Evolutionary conservation across 345 rosid genomes (phyloP).

Genomic region (Cardamine occulta): DNA sequence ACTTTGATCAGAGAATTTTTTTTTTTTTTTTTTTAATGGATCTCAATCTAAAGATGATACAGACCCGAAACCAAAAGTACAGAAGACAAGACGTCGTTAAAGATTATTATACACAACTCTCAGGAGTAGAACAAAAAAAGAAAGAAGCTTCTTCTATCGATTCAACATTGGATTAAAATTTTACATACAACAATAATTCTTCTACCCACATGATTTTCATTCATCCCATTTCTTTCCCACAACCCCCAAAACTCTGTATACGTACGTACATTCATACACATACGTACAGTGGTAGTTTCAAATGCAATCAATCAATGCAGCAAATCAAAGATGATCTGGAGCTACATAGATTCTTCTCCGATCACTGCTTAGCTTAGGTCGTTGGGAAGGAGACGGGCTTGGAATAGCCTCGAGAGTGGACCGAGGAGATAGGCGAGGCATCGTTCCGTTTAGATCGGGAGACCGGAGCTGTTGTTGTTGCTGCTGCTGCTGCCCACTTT

Average conservation of each 20-base stretch:
- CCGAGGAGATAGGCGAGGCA: conserved; percentile 51
- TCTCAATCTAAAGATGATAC: conserved; percentile 13
- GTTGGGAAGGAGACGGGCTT: conserved; percentile 48
- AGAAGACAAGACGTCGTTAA: conserved; percentile 11
- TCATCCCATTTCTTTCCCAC: neutral
- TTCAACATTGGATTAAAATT: conserved; percentile 23
- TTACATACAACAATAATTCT: conserved; percentile 29
- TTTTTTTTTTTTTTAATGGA: neutral
- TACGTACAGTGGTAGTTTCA: conserved; percentile 9
- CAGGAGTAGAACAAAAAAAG: neutral
- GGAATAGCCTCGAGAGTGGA: conserved; percentile 62
- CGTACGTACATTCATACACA: conserved; percentile 14
- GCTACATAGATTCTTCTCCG: conserved; percentile 24
- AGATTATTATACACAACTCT: conserved; percentile 27
- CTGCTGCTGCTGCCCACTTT: conserved; percentile 49
- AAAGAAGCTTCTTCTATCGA: conserved; percentile 35
- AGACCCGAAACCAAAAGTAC: conserved; percentile 30
- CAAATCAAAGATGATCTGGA: conserved; percentile 33
- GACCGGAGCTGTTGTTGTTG: conserved; percentile 41
- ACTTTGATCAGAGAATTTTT: conserved; percentile 29
- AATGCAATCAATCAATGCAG: conserved; percentile 11
- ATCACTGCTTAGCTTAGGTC: conserved; percentile 36
- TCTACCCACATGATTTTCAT: conserved; percentile 21
- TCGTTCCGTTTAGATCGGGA: conserved; percentile 47
- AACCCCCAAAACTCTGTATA: conserved; percentile 12